Evolutionary conservation across 345 rosid genomes (phyloP).

Genomic region (Eutrema yunnanense): DNA sequence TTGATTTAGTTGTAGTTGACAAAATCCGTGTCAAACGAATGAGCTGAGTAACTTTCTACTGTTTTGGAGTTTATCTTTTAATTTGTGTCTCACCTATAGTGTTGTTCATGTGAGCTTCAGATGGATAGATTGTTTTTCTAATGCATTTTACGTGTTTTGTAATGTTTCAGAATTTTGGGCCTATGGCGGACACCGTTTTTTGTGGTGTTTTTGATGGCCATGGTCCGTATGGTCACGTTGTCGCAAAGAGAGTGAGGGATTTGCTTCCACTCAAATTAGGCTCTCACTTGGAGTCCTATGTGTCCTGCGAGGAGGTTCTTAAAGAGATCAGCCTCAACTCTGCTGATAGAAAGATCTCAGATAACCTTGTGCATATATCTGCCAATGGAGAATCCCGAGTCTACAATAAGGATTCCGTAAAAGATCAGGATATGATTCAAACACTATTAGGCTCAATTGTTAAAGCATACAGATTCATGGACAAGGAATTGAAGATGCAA

Average conservation of each 20-base stretch:
- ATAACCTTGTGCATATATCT: slow-evolving; percentile 52
- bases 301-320: slow-evolving; percentile 50
- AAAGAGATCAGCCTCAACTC: slow-evolving; percentile 58
- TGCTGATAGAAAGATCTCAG: slow-evolving; percentile 45
- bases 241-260: slow-evolving; percentile 92
- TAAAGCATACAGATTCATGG: slow-evolving; percentile 74
- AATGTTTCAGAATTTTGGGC: slow-evolving; percentile 72
- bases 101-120: background rate
- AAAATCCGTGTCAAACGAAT: background rate
- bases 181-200: slow-evolving; percentile 70
- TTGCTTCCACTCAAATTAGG: slow-evolving; percentile 76
- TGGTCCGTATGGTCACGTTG: slow-evolving; percentile 94
- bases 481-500: slow-evolving; percentile 81
- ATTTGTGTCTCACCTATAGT: background rate
- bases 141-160: background rate
- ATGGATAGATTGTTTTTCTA: background rate
- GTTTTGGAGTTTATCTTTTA: background rate
- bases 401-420: slow-evolving; percentile 43
- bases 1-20: background rate
- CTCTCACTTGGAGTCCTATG: slow-evolving; percentile 61
- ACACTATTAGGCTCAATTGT: slow-evolving; percentile 59
- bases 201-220: slow-evolving; percentile 99
- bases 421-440: slow-evolving; percentile 47
- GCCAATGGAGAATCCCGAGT: slow-evolving; percentile 61
- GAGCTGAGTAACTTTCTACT: background rate